phyloP scores from a whole-genome alignment of 1,139 yeast species.

The Kodamaea derodonti region DNA sequence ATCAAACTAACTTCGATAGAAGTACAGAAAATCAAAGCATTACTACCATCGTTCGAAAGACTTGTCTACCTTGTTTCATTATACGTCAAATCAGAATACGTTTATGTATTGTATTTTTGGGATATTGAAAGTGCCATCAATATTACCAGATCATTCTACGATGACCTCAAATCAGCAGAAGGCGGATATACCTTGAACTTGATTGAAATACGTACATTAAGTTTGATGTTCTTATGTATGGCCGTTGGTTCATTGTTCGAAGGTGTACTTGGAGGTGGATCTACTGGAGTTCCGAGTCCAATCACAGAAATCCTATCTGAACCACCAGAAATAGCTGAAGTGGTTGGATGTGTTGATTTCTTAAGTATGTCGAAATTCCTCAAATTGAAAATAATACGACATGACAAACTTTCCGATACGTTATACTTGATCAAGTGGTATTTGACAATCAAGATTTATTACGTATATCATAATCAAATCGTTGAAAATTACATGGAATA shows the following conservation, averaged over 20 bases:
- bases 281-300: not conserved
- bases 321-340: not conserved
- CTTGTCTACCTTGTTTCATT: constrained; percentile 6
- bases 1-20: constrained; percentile 11
- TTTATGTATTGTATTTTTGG: constrained; percentile 7
- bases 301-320: not conserved
- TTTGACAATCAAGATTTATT: constrained; percentile 23
- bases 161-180: not conserved
- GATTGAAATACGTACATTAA: constrained; percentile 10
- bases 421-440: constrained; percentile 29
- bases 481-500: constrained; percentile 30
- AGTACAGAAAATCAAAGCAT: constrained; percentile 9
- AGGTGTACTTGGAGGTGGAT: not conserved
- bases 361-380: constrained; percentile 21
- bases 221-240: constrained; percentile 18
- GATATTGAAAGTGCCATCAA: constrained; percentile 5
- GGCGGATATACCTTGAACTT: constrained; percentile 2
- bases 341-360: constrained; percentile 18
- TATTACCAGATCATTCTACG: constrained; percentile 5
- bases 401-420: constrained; percentile 24
- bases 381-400: constrained; percentile 16
- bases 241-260: constrained; percentile 23
- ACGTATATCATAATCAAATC: constrained; percentile 18
- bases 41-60: constrained; percentile 9
- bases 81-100: constrained; percentile 8